Conservation (phyloP, 352 stramenopile genomes). For the Blastocystis sp. region DNA sequence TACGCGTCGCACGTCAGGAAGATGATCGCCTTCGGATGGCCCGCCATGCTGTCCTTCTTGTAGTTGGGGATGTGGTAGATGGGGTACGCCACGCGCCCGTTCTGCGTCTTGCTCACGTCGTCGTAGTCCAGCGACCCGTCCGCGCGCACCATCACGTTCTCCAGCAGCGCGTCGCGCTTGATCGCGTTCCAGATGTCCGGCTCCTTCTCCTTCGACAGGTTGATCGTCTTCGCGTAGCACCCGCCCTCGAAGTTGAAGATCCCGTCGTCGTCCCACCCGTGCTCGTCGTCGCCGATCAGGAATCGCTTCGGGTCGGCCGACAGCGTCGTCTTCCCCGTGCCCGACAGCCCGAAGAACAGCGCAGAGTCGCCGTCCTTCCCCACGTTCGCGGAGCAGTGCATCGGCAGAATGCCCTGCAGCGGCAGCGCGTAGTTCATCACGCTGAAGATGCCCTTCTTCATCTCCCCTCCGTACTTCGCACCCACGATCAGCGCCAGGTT, state of each 20-base stretch:
- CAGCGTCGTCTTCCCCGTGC: constrained; percentile 83
- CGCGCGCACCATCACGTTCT: constrained; percentile 84
- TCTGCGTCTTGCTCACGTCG: constrained; percentile 91
- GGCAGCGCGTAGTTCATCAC: constrained; percentile 97
- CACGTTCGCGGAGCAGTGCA: constrained; percentile 97
- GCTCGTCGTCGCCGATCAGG: constrained; percentile 91
- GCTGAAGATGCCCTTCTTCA: constrained; percentile 96
- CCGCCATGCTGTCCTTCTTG: constrained; percentile 76
- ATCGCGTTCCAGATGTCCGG: constrained; percentile 96
- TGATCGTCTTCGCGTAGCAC: constrained; percentile 98
- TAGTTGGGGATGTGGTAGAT: constrained; percentile 95
- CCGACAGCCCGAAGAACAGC: constrained; percentile 87
- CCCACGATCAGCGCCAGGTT: constrained; percentile 85
- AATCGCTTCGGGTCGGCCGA: constrained; percentile 76
- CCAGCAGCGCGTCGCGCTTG: constrained; percentile 86
- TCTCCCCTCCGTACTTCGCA: constrained; percentile 93
- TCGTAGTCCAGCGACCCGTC: constrained; percentile 82
- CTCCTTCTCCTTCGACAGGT: constrained; percentile 86
- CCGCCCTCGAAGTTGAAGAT: constrained; percentile 98
- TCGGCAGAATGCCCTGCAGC: constrained; percentile 85
- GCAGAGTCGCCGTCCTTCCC: constrained; percentile 86
- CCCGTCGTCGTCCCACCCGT: constrained; percentile 88
- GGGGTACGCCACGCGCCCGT: constrained; percentile 95
- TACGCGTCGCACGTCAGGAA: constrained; percentile 96
- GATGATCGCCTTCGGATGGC: constrained; percentile 89